phyloP scores from a whole-genome alignment of 768 basidiomycete species.

The Leccinum truebloodii region DNA sequence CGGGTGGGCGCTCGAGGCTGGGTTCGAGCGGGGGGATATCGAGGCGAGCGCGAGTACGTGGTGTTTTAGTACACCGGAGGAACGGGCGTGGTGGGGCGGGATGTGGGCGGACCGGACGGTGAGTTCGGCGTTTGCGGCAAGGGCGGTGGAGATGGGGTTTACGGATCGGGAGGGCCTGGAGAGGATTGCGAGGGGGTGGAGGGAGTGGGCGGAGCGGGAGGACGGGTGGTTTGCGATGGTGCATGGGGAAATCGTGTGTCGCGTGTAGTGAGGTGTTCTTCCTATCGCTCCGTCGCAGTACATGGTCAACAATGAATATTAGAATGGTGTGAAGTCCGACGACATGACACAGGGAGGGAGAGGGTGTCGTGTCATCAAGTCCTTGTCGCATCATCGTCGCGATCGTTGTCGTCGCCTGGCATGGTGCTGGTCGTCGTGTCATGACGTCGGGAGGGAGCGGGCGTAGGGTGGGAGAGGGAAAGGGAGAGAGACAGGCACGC shows the following conservation, averaged over 20 bases:
- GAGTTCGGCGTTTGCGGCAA: slow-evolving; percentile 34
- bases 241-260: slow-evolving; percentile 37
- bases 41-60: slow-evolving; percentile 33
- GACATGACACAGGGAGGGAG: too few species aligned
- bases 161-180: slow-evolving; percentile 26
- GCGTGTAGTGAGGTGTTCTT: slow-evolving; percentile 23
- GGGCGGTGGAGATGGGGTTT: slow-evolving; percentile 31
- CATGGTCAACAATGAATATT: too few species aligned
- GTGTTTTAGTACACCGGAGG: slow-evolving; percentile 39
- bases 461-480: too few species aligned
- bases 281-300: too few species aligned
- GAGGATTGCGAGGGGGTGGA: slow-evolving; percentile 25
- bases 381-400: too few species aligned
- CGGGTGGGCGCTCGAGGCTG: slow-evolving; percentile 40
- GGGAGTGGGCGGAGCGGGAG: slow-evolving; percentile 31
- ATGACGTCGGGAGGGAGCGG: too few species aligned
- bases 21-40: slow-evolving; percentile 32
- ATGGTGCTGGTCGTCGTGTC: too few species aligned
- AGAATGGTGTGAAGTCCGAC: too few species aligned
- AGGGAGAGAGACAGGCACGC: too few species aligned
- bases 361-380: too few species aligned
- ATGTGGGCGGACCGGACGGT: slow-evolving; percentile 41
- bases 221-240: slow-evolving; percentile 38
- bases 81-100: slow-evolving; percentile 40
- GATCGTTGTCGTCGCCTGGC: too few species aligned